Percentiles rank a stretch among this genome's conserved stretches.
Conservation (phyloP, 2,329 filamentous ascomycete genomes). For the Sordariomycetes sp. region DNA sequence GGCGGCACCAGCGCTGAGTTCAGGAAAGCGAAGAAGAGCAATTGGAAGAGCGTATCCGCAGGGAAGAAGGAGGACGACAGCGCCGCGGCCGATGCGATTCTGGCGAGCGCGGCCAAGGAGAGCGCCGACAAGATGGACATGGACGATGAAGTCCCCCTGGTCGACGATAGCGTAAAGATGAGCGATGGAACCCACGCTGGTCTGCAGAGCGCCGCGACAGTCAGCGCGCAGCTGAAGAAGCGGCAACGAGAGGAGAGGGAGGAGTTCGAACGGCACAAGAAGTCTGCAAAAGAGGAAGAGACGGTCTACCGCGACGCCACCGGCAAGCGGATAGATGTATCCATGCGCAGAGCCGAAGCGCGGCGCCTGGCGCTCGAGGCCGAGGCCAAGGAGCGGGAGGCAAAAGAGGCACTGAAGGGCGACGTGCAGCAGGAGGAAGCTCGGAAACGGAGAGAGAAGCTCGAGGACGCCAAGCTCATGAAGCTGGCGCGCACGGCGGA, state of each 20-base stretch:
- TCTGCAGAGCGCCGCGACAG: slow-evolving; percentile 73
- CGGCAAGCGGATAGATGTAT: slow-evolving; percentile 86
- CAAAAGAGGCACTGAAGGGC: slow-evolving; percentile 65
- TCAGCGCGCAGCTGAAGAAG: slow-evolving; percentile 58
- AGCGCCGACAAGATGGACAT: slow-evolving; percentile 38
- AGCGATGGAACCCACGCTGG: slow-evolving; percentile 81
- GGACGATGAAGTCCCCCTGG: slow-evolving; percentile 39
- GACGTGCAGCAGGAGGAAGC: slow-evolving; percentile 72
- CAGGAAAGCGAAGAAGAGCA: slow-evolving; percentile 66
- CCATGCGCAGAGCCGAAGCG: slow-evolving; percentile 81
- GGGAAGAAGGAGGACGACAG: slow-evolving; percentile 25
- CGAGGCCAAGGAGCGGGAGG: slow-evolving; percentile 61
- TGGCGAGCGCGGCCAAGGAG: slow-evolving; percentile 64
- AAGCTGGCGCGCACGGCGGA: slow-evolving; percentile 71
- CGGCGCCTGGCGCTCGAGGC: slow-evolving; percentile 56
- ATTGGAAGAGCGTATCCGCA: slow-evolving; percentile 64
- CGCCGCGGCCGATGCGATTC: slow-evolving; percentile 68
- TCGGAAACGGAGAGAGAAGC: slow-evolving; percentile 51
- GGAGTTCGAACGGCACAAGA: slow-evolving; percentile 34
- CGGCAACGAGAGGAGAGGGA: slow-evolving; percentile 56
- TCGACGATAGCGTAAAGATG: slow-evolving; percentile 56
- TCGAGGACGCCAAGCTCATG: slow-evolving; percentile 79
- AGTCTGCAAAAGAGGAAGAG: slow-evolving; percentile 51
- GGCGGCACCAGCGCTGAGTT: slow-evolving; percentile 52
- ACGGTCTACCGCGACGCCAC: slow-evolving; percentile 94